These are phyloP conservation scores for Passiflora organensis DNA, from an alignment of 345 rosid species.

Conservation along the genomic window DNA sequence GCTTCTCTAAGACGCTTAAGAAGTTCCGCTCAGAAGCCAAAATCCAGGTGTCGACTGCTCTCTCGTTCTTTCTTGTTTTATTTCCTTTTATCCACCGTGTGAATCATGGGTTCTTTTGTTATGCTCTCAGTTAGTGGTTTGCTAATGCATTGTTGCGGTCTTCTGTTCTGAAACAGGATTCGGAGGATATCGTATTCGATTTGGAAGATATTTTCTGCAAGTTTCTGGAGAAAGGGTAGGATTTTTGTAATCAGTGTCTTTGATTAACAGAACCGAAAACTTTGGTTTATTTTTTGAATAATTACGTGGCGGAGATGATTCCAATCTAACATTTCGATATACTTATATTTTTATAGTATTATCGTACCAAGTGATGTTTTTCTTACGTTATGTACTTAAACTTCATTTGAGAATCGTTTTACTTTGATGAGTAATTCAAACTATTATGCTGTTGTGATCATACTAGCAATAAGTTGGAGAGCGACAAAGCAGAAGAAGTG, in stretches of 20 bases:
- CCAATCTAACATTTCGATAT: too few species aligned
- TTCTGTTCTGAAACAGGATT: conserved; percentile 46
- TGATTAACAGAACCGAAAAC: not conserved
- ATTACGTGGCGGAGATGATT: too few species aligned
- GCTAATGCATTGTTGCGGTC: not conserved
- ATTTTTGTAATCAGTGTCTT: not conserved
- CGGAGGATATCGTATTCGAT: conserved; percentile 29
- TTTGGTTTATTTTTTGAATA: not conserved
- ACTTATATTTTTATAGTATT: not conserved
- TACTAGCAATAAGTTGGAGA: conserved; percentile 9
- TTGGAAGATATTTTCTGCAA: conserved; percentile 54
- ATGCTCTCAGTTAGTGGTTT: not conserved
- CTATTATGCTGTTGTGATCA: conserved; percentile 33
- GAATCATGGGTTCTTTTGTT: too few species aligned
- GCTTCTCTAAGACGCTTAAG: conserved; percentile 64
- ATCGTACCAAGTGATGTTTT: not conserved
- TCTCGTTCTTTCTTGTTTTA: not conserved
- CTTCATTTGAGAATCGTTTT: not conserved
- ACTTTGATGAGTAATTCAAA: not conserved
- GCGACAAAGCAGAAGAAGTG: conserved; percentile 5
- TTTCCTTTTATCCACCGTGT: too few species aligned
- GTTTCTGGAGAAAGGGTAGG: conserved; percentile 47
- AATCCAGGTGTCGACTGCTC: conserved; percentile 36
- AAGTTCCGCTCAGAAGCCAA: conserved; percentile 60
- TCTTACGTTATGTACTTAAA: not conserved